phyloP scores from a whole-genome alignment of 2,329 filamentous ascomycete species.

The Fusarium oxysporum region DNA sequence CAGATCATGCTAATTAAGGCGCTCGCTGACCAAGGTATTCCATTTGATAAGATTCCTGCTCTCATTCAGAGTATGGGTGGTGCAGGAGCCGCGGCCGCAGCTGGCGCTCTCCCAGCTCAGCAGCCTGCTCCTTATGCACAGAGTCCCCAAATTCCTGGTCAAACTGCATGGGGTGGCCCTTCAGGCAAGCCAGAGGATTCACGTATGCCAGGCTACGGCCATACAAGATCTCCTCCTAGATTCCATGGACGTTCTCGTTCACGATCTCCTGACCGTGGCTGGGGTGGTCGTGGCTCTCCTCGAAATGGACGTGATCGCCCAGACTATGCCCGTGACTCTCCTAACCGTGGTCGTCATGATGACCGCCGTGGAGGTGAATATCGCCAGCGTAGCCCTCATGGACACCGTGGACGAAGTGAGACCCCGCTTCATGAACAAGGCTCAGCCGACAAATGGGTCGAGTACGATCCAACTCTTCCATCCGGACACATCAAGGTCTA shows the following conservation, averaged over 20 bases:
- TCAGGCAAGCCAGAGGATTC: slow-evolving; percentile 54
- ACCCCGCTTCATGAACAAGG: slow-evolving; percentile 59
- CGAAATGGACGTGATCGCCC: slow-evolving; percentile 73
- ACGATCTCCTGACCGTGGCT: slow-evolving; percentile 81
- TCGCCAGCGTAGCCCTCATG: slow-evolving; percentile 86
- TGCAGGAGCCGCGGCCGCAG: slow-evolving; percentile 48
- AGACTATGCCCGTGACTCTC: slow-evolving; percentile 78
- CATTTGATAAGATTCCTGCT: slow-evolving; percentile 79
- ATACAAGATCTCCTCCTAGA: slow-evolving; percentile 71
- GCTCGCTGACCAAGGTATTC: slow-evolving; percentile 78
- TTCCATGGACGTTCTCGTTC: slow-evolving; percentile 76
- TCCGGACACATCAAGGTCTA: slow-evolving; percentile 88
- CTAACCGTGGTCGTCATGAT: slow-evolving; percentile 69
- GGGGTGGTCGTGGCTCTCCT: slow-evolving; percentile 74
- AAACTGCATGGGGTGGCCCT: slow-evolving; percentile 49
- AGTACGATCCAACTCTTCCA: slow-evolving; percentile 80
- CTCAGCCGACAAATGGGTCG: slow-evolving; percentile 74
- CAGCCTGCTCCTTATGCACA: slow-evolving; percentile 55
- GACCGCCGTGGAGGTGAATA: slow-evolving; percentile 75
- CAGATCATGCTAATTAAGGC: slow-evolving; percentile 81
- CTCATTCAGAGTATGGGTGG: slow-evolving; percentile 65
- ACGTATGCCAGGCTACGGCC: slow-evolving; percentile 69
- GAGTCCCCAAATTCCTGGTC: slow-evolving; percentile 54
- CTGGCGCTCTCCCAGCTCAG: slow-evolving; percentile 46
- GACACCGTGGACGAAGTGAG: slow-evolving; percentile 74